These are phyloP conservation scores for Syzygium malaccense DNA, from an alignment of 441 rosid species.

Conservation along the genomic window DNA sequence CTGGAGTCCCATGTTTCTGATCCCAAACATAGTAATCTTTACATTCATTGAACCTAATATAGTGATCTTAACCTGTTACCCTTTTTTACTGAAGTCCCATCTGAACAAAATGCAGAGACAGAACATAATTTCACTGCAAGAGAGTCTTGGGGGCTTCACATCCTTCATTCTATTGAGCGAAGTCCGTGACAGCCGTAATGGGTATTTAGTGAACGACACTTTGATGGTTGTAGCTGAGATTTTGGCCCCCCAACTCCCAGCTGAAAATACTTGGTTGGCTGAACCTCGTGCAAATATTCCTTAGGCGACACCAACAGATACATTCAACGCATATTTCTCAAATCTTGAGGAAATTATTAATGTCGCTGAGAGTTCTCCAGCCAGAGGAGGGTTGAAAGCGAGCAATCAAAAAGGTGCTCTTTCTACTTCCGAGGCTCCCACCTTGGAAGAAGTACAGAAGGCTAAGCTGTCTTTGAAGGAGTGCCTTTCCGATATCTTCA, in stretches of 20 bases:
- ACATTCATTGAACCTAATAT: too few species aligned
- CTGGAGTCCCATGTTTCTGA: neutral
- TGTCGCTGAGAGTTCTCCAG: neutral
- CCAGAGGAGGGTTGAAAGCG: neutral
- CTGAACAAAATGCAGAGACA: neutral
- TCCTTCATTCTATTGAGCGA: neutral
- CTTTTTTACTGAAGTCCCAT: neutral
- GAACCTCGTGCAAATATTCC: neutral
- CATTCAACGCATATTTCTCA: neutral
- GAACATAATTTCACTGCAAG: neutral
- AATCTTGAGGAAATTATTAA: neutral
- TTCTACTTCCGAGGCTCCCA: neutral
- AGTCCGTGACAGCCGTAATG: neutral
- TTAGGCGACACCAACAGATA: neutral
- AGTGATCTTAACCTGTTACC: neutral
- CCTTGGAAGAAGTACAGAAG: neutral
- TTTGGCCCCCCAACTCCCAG: neutral
- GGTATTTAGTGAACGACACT: neutral
- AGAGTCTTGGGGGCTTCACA: neutral
- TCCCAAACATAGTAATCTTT: too few species aligned
- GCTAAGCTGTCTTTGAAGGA: conserved; percentile 5
- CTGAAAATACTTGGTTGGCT: neutral
- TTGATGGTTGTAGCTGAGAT: neutral
- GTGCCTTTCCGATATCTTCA: conserved; percentile 1
- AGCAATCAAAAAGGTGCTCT: neutral